Conservation (phyloP, 140 eudicot species). For the Oenanthe javanica region DNA sequence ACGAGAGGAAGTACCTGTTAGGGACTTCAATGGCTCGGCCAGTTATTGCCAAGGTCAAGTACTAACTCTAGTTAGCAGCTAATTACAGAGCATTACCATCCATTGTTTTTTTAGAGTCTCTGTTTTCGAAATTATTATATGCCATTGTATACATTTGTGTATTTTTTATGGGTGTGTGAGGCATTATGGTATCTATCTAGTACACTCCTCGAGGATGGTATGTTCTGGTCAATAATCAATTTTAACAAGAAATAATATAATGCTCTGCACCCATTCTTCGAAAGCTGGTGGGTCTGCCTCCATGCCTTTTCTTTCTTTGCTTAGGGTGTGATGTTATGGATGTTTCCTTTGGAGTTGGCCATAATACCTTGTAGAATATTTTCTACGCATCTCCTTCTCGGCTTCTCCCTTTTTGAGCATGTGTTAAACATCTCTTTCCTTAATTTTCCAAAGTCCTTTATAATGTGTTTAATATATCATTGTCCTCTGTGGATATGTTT, state of each 20-base stretch:
- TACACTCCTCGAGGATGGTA: not conserved
- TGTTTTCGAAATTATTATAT: not conserved
- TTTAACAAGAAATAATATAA: no score
- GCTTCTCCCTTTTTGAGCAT: not conserved
- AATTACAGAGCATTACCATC: not conserved
- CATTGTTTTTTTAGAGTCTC: not conserved
- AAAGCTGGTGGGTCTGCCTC: no score
- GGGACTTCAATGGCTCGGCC: slow-evolving; percentile 99
- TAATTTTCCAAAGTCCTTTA: not conserved
- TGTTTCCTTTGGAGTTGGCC: not conserved
- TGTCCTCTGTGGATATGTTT: not conserved
- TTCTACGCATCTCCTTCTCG: no score
- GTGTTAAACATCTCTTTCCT: not conserved
- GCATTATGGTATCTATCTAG: not conserved
- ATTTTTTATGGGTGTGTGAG: not conserved
- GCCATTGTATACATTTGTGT: not conserved
- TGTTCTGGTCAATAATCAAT: not conserved
- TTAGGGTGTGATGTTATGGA: not conserved
- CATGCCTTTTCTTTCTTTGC: no score
- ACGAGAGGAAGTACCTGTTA: slow-evolving; percentile 89
- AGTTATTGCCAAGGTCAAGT: slow-evolving; percentile 88
- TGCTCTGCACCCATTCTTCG: no score
- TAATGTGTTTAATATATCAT: not conserved
- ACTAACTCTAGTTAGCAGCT: not conserved
- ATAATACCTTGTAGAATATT: not conserved